Conservation (phyloP, 2,329 filamentous ascomycete genomes). For the Ploettnerulaceae sp. region DNA sequence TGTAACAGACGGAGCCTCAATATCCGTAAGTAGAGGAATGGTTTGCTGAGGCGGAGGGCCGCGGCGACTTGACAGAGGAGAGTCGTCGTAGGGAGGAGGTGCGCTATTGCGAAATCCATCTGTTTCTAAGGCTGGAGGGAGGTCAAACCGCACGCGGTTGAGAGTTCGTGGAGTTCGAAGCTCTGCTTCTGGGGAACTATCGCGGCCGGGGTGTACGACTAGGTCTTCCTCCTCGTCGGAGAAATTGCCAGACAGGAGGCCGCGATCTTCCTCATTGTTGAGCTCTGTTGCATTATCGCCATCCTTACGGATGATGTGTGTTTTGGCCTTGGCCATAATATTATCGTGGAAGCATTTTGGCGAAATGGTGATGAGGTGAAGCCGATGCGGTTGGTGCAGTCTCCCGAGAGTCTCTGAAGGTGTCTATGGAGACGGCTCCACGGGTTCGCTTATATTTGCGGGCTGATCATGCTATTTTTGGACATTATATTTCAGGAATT, state of each 20-base stretch:
- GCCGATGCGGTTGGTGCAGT: slow-evolving; percentile 8
- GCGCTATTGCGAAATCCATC: slow-evolving; percentile 28
- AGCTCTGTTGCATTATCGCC: slow-evolving; percentile 18
- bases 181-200: slow-evolving; percentile 14
- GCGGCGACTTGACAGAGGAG: slow-evolving; percentile 28
- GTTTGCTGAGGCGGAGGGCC: slow-evolving; percentile 26
- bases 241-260: slow-evolving; percentile 35
- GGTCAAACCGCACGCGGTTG: slow-evolving; percentile 35
- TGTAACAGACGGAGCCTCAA: slow-evolving; percentile 75
- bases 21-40: slow-evolving; percentile 71
- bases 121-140: slow-evolving; percentile 30
- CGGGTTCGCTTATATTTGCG: slow-evolving; percentile 19
- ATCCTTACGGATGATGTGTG: slow-evolving; percentile 30
- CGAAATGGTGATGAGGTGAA: slow-evolving; percentile 6
- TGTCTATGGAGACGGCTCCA: too few relatives aligned
- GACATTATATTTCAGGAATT: slow-evolving; percentile 3
- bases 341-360: slow-evolving; percentile 39
- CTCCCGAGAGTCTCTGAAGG: too few relatives aligned
- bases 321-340: slow-evolving; percentile 42
- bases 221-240: slow-evolving; percentile 32
- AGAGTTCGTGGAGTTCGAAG: slow-evolving; percentile 32
- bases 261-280: slow-evolving; percentile 37
- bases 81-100: slow-evolving; percentile 42
- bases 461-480: slow-evolving; percentile 9
- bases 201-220: slow-evolving; percentile 24